Evolutionary conservation across 2,329 filamentous ascomycete genomes (phyloP), one percentile per base, ranked within the genome.

Genomic region (Elsinoe necatrix): DNA sequence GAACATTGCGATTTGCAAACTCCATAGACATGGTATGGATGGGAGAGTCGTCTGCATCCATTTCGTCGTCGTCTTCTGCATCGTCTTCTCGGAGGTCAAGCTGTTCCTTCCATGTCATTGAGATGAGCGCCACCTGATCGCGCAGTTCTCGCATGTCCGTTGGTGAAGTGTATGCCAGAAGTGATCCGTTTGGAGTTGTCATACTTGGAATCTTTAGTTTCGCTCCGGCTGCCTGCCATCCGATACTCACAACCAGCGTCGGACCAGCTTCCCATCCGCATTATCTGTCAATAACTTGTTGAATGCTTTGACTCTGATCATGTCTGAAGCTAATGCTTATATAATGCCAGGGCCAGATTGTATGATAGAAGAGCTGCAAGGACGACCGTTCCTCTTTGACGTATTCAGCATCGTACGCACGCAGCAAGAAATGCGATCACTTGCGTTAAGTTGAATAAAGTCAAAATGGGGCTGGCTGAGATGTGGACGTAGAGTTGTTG

Each of bases 121-220:
- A 75, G 7, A 77, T 71, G 48, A 77, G 64, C 5, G 76, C 74
- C 20, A 74, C 75, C 61, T 77, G 74, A 57, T 75, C 75, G 39
- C 76, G 73, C 29, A 78, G 67, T 59, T 75, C 72, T 59, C 73
- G 72, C 63, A 75, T 74, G 60, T 77, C 70, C n/a, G 72, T 69
- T 11, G 75, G 74, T 20, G 72, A 72, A 16, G 71, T 76, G 63
- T 77, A 76, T 42, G 76, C 75, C 52, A 78, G 67, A 18, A 78
- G 64, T 1, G 74, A 77, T 60, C 75, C 76, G 61, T 77, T 77
- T 20, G 74, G 73, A 27, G 75, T 77, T 72, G 77, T 78, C 56
- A 77, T 65, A 60, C 72, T 75, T 54, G 11, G 12, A 12, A 29
- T n/a, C 3, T n/a, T 20, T 20, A 55, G 12, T 20, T 34, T n/a